These are phyloP conservation scores for Favolaschia claudopus DNA, from an alignment of 768 basidiomycete genomes.

Conservation along the genomic window DNA sequence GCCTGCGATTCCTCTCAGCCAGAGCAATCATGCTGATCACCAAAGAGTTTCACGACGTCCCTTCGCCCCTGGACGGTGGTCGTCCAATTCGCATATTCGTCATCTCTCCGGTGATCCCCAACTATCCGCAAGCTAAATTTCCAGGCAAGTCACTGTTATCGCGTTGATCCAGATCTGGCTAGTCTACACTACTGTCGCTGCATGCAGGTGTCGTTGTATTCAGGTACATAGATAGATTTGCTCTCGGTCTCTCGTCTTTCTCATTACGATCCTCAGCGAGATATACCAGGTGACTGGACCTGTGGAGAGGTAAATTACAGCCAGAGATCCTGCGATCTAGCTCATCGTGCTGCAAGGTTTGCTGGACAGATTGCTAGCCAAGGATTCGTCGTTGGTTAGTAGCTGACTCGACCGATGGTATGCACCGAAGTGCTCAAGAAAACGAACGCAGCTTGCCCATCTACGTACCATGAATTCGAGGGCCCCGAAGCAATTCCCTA, in stretches of 20 bases:
- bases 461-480: conserved; percentile 91
- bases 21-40: conserved; percentile 88
- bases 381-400: conserved; percentile 81
- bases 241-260: not conserved
- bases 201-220: conserved; percentile 78
- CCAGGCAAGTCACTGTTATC: conserved; percentile 60
- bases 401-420: not conserved
- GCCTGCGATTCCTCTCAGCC: too few species aligned
- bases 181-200: not conserved
- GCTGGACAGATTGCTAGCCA: conserved; percentile 89
- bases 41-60: conserved; percentile 79
- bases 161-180: not conserved
- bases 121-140: conserved; percentile 91
- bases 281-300: conserved; percentile 98
- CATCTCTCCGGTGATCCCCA: conserved; percentile 78
- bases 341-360: conserved; percentile 51
- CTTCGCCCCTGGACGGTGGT: conserved; percentile 68
- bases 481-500: conserved; percentile 90
- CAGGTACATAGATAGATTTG: conserved; percentile 54
- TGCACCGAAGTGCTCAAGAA: not conserved
- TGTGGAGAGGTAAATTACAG: conserved; percentile 67
- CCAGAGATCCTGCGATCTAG: too few species aligned
- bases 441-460: conserved; percentile 70
- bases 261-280: conserved; percentile 58
- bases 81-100: conserved; percentile 83